Evolutionary conservation across 139 green algal genomes (phyloP).

Genomic region (Chlamydomonas applanata): DNA sequence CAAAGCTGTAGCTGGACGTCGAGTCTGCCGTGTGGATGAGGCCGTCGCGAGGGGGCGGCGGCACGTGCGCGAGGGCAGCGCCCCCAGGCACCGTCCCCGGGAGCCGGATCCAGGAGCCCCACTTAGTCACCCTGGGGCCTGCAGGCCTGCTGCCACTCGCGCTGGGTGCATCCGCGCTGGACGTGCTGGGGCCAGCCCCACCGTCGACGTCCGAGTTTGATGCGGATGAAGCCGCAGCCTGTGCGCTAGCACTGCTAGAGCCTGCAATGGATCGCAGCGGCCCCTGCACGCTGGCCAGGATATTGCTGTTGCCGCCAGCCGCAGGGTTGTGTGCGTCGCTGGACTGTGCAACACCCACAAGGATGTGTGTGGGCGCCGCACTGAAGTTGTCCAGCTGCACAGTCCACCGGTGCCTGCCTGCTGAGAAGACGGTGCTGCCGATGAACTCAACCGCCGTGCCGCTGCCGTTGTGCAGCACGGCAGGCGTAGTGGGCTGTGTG

Average conservation of each 20-base stretch:
- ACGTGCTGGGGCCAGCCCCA: no score
- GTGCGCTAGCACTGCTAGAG: not conserved
- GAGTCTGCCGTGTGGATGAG: constrained; percentile 41
- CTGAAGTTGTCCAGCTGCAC: constrained; percentile 64
- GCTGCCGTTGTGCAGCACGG: not conserved
- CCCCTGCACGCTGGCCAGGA: constrained; percentile 32
- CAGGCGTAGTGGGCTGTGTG: constrained; percentile 3
- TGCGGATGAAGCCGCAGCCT: not conserved
- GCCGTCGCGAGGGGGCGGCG: constrained; percentile 8
- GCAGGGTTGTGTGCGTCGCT: constrained; percentile 2
- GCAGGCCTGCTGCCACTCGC: no score
- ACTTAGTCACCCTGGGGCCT: constrained; percentile 17
- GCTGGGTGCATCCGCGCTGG: no score
- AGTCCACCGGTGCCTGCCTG: constrained; percentile 53
- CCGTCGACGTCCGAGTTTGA: no score
- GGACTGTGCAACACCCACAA: constrained; percentile 46
- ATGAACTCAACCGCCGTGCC: constrained; percentile 39
- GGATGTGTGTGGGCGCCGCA: constrained; percentile 44
- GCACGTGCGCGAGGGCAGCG: not conserved
- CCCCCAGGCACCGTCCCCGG: constrained; percentile 14
- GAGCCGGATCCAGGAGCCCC: constrained; percentile 52
- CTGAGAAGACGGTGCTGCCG: constrained; percentile 45
- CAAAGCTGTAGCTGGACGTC: constrained; percentile 51
- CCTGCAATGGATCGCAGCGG: constrained; percentile 26
- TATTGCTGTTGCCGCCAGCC: constrained; percentile 30